phyloP scores from a whole-genome alignment of 2,329 filamentous ascomycete species.

The Bipolaris sorokiniana region DNA sequence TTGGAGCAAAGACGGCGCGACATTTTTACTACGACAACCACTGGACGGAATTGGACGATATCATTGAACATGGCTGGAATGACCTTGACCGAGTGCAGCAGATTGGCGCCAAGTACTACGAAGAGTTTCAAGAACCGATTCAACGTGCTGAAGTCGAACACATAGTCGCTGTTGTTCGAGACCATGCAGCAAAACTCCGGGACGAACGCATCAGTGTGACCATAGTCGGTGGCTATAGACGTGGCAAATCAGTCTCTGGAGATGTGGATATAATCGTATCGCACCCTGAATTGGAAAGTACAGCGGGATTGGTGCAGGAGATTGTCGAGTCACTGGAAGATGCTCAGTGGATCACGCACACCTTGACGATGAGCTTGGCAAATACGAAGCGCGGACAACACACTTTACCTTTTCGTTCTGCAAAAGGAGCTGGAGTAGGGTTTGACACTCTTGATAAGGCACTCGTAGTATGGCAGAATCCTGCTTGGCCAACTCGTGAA shows the following conservation, averaged over 20 bases:
- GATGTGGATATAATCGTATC: slow-evolving; percentile 88
- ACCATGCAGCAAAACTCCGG: slow-evolving; percentile 69
- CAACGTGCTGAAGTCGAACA: slow-evolving; percentile 73
- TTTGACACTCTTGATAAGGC: slow-evolving; percentile 94
- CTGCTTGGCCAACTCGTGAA: slow-evolving; percentile 51
- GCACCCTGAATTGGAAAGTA: slow-evolving; percentile 73
- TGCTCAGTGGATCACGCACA: slow-evolving; percentile 78
- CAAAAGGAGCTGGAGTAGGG: slow-evolving; percentile 58
- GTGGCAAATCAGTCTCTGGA: slow-evolving; percentile 74
- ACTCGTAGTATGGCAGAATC: slow-evolving; percentile 88
- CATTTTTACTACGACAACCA: slow-evolving; percentile 78
- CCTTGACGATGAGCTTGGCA: slow-evolving; percentile 70
- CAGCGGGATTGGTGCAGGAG: slow-evolving; percentile 72
- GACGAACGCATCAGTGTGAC: slow-evolving; percentile 61
- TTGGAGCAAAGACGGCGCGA: slow-evolving; percentile 78
- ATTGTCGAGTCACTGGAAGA: slow-evolving; percentile 74
- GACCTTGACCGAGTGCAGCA: slow-evolving; percentile 80
- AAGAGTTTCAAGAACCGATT: slow-evolving; percentile 78
- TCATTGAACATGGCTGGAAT: slow-evolving; percentile 82
- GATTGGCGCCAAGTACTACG: slow-evolving; percentile 92
- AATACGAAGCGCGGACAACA: slow-evolving; percentile 76
- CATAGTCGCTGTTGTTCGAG: slow-evolving; percentile 69
- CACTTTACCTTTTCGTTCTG: slow-evolving; percentile 61
- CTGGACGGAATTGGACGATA: slow-evolving; percentile 84
- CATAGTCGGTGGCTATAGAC: slow-evolving; percentile 81